Percentiles rank a stretch among this genome's conserved stretches.
Conservation (phyloP, 2,329 filamentous ascomycete genomes). For the Phaeosphaeria sp. region DNA sequence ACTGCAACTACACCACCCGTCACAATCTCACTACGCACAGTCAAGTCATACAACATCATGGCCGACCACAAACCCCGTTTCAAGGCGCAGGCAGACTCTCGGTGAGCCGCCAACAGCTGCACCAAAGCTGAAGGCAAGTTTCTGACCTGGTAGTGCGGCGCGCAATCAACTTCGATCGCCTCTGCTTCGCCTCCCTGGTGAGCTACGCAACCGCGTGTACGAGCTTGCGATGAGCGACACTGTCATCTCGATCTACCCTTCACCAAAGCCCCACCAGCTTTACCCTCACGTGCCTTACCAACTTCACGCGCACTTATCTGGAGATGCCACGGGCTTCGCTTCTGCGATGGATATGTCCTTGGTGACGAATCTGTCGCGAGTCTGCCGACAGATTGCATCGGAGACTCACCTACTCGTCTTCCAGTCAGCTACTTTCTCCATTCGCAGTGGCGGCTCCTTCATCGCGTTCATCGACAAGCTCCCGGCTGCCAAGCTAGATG, state of each 20-base stretch:
- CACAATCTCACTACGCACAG: too few species aligned
- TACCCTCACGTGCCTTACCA: neutral
- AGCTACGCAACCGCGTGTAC: constrained; percentile 23
- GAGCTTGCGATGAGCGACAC: constrained; percentile 16
- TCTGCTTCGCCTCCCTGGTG: constrained; percentile 19
- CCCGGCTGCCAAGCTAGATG: neutral
- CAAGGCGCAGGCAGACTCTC: neutral
- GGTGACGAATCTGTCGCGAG: neutral
- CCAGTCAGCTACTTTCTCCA: neutral
- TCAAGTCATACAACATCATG: neutral
- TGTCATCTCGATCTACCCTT: neutral
- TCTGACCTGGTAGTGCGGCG: neutral
- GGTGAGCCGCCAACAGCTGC: neutral
- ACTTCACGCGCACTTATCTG: neutral
- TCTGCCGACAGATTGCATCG: neutral
- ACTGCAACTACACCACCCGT: too few species aligned
- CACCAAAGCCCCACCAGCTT: neutral
- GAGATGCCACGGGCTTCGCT: neutral
- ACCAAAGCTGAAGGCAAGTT: neutral
- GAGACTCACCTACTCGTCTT: neutral
- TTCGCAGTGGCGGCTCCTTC: constrained; percentile 1
- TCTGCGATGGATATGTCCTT: neutral
- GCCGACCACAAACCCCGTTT: neutral
- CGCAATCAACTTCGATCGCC: constrained; percentile 2
- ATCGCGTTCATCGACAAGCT: neutral